Base-by-base conservation (phyloP, 495 filamentous ascomycete species). In the Glutinoglossum americanum region DNA sequence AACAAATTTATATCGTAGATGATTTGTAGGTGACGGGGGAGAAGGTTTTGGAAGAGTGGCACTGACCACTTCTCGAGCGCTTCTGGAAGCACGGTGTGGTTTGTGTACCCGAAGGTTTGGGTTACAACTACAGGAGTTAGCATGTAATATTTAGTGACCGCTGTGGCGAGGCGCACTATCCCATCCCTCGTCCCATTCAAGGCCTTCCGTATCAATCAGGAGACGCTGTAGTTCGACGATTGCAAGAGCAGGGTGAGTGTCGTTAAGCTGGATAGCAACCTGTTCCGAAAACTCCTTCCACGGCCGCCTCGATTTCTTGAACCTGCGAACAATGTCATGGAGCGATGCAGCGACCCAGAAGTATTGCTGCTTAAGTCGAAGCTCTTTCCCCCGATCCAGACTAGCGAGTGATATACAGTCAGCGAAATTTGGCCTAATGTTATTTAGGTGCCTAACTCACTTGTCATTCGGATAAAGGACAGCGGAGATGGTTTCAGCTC, bases 41-140 rank as follows among this genome's bases (percentile, higher is more conserved):
- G 81, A 1, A 98, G 79, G 61, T 94, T 82, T 67, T 97, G 89
- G 65, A 98, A 64, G 62, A 98, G 71, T 17, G 87, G 84, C 45
- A 98, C 93, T 28, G 92, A 90, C 92, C 92, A 98, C 72, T 95
- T 98, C 77, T 98, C 92, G 54, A 96, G 72, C 45, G 92, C 92
- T 71, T 98, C 92, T 0, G 92, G 92, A 37, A 98, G 79, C 44
- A 98, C 92, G 3, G 92, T 98, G 68, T 98, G 92, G 67, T 98
- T 98, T 62, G 92, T 96, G 72, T 98, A 98, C 45, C 88, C 84
- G 63, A 98, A 97, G 54, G 82, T 85, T 37, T 73, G 74, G 44
- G 72, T 80, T 59, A 69, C 69, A 49, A 73, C 64, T 66, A 44
- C 26, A 55, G 47, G 15, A 11, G 37, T 45, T 69, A 56, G 54